Conservation (phyloP, 2,329 filamentous ascomycete genomes). For the Colletotrichum sojae region DNA sequence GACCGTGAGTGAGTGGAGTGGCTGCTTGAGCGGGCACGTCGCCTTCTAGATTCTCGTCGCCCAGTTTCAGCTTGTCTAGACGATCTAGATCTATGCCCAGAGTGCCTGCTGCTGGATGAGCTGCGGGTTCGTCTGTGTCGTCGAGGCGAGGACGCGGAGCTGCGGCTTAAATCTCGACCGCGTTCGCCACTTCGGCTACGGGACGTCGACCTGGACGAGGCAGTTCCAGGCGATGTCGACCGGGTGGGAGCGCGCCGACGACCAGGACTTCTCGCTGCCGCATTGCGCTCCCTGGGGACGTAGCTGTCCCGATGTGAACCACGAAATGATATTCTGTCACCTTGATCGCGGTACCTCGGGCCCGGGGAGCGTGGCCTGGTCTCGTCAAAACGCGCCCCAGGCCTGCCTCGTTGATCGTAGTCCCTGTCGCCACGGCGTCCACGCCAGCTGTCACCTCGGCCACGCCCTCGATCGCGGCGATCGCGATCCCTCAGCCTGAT, state of each 20-base stretch:
- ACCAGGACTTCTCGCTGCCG: slow-evolving; percentile 55
- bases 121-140: slow-evolving; percentile 50
- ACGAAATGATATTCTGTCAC: slow-evolving; percentile 58
- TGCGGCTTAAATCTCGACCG: slow-evolving; percentile 49
- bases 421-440: slow-evolving; percentile 68
- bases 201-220: slow-evolving; percentile 51
- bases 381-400: slow-evolving; percentile 60
- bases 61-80: slow-evolving; percentile 47
- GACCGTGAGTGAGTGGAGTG: slow-evolving; percentile 54
- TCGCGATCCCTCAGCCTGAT: slow-evolving; percentile 78
- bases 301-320: slow-evolving; percentile 64
- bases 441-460: slow-evolving; percentile 68
- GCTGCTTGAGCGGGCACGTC: slow-evolving; percentile 43
- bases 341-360: slow-evolving; percentile 57
- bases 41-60: slow-evolving; percentile 40
- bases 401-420: slow-evolving; percentile 58
- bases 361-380: slow-evolving; percentile 65
- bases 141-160: slow-evolving; percentile 52
- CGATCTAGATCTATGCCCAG: slow-evolving; percentile 58
- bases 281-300: slow-evolving; percentile 63
- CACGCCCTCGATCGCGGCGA: slow-evolving; percentile 66
- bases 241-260: slow-evolving; percentile 54
- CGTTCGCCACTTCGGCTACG: slow-evolving; percentile 48
- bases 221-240: slow-evolving; percentile 52
- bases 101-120: slow-evolving; percentile 48